Evolutionary conservation across 1,139 yeast genomes (phyloP).

Genomic region (Casaregolazyma lundiana): DNA sequence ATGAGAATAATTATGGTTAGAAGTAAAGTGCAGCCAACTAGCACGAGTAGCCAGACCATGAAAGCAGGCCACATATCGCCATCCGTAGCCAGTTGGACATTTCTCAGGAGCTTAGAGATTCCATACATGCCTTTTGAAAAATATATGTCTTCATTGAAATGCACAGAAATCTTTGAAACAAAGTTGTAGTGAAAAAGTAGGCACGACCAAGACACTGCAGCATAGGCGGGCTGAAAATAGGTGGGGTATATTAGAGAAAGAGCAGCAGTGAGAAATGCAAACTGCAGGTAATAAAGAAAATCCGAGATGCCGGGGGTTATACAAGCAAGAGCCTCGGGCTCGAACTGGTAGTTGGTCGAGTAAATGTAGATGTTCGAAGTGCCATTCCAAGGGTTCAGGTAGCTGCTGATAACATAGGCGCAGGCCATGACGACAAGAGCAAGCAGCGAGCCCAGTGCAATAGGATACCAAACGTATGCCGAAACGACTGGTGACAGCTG

Average conservation of each 20-base stretch:
- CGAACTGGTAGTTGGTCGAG: slow-evolving; percentile 59
- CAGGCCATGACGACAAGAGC: slow-evolving; percentile 43
- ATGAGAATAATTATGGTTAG: slow-evolving; percentile 15
- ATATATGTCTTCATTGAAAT: slow-evolving; percentile 26
- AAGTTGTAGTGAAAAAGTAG: slow-evolving; percentile 30
- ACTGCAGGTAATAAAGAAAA: slow-evolving; percentile 18
- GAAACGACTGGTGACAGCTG: slow-evolving; percentile 51
- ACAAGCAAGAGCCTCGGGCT: slow-evolving; percentile 51
- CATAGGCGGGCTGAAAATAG: slow-evolving; percentile 53
- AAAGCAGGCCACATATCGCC: slow-evolving; percentile 35
- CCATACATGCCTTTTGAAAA: slow-evolving; percentile 25
- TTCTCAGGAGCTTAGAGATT: slow-evolving; percentile 27
- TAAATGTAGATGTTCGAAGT: slow-evolving; percentile 54
- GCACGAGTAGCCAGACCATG: slow-evolving; percentile 31
- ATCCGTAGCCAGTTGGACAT: slow-evolving; percentile 24
- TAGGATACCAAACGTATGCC: slow-evolving; percentile 38
- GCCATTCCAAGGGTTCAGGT: slow-evolving; percentile 57
- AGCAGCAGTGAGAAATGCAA: slow-evolving; percentile 50
- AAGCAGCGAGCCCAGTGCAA: slow-evolving; percentile 41
- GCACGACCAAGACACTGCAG: slow-evolving; percentile 38
- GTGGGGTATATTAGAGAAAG: slow-evolving; percentile 60
- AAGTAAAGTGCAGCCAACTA: slow-evolving; percentile 19
- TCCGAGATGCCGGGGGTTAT: slow-evolving; percentile 53
- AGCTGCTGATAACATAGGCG: slow-evolving; percentile 39
- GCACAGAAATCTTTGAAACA: slow-evolving; percentile 18